Evolutionary conservation across 352 stramenopile genomes (phyloP), one percentile per base, ranked within the genome.

Genomic region (Pythium chondricola): DNA sequence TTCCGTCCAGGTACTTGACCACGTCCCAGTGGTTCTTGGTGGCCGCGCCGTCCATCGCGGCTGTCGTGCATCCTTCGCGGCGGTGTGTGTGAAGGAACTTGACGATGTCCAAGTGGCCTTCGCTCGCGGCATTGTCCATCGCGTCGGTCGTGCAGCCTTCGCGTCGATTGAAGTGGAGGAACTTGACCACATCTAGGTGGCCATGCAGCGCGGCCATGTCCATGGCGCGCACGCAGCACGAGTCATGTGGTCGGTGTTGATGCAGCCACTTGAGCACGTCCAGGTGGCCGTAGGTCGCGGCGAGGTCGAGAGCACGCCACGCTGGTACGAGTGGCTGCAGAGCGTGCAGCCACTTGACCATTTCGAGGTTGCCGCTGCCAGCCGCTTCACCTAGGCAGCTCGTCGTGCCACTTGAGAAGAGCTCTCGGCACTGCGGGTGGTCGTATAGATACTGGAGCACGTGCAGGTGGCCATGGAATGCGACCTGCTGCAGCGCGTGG

Each of bases 381-480:
- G 48, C 48, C 2, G 48, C 48, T 13, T 56, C 48, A 6, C 48
- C 48, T 3, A 56, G 14, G 31, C 24, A 56, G 25, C 39, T 56
- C 9, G 22, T 48, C 9, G 20, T 17, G 21, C 40, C 48, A 29
- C 43, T 38, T 13, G 20, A n/a, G 21, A 56, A 56, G 24, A 48
- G 39, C 18, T 58, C 50, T 2, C 35, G 31, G 26, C 32, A 47
- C 7, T 58, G 41, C 26, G 32, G 35, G 27, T 58, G 24, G 27
- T 41, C 26, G 33, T 51, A 51, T 5, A 58, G 41, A 32, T 36
- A 58, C 24, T 46, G 16, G n/a, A 58, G 41, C 42, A 58, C 50
- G 18, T 58, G 33, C 16, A 51, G 17, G 18, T 58, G 50, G 27
- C 50, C 50, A 17, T 58, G 44, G 31, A 32, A 42, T 4, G 50